Evolutionary conservation across 1,139 yeast species (phyloP).

Genomic region (Lodderomyces metapsilosis): DNA sequence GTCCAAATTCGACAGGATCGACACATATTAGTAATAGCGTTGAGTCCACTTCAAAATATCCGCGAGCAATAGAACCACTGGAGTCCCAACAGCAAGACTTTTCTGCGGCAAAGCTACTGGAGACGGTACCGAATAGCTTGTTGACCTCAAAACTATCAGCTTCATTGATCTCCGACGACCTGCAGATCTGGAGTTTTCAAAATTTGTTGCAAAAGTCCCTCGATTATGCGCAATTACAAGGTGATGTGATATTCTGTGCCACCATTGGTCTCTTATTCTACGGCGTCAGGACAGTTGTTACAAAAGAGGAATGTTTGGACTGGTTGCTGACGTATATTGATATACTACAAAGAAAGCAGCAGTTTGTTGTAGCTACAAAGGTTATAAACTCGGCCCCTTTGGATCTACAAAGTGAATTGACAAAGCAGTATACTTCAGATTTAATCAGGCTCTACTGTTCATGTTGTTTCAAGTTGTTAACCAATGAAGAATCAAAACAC

Average conservation of each 20-base stretch:
- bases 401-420: constrained; percentile 37
- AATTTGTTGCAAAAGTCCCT: constrained; percentile 42
- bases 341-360: constrained; percentile 48
- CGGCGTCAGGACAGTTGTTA: constrained; percentile 22
- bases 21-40: constrained; percentile 7
- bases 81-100: neutral
- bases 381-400: constrained; percentile 50
- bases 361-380: constrained; percentile 59
- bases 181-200: constrained; percentile 33
- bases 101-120: neutral
- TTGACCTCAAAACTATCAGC: constrained; percentile 26
- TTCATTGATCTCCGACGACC: constrained; percentile 14
- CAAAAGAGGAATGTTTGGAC: constrained; percentile 34
- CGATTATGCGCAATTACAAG: constrained; percentile 57
- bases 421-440: constrained; percentile 52
- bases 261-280: constrained; percentile 59
- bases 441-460: constrained; percentile 58
- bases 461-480: constrained; percentile 59
- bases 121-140: neutral
- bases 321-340: constrained; percentile 62
- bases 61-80: neutral
- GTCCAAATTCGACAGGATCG: constrained; percentile 11
- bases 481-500: constrained; percentile 60
- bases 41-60: constrained; percentile 9
- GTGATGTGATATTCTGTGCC: constrained; percentile 64